Percentiles rank a stretch among this genome's conserved stretches.
Evolutionary conservation across 2,329 filamentous ascomycete species (phyloP).

Genomic region (Sodiomyces alkalinus): DNA sequence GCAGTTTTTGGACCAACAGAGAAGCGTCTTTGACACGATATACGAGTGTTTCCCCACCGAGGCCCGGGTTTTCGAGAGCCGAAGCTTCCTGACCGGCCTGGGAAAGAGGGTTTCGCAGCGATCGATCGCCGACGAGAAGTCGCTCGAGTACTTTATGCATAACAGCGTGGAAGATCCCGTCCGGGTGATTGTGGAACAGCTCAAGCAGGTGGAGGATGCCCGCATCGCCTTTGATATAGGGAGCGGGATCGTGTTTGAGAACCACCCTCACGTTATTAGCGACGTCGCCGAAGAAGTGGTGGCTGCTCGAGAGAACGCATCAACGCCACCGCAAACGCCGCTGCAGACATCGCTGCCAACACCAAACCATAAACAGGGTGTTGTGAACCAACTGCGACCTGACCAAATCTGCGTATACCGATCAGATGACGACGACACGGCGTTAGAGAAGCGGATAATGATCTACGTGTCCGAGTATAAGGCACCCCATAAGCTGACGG

Average conservation of each 20-base stretch:
- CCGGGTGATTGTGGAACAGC: slow-evolving; percentile 13
- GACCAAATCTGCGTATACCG: slow-evolving; percentile 18
- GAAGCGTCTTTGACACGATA: slow-evolving; percentile 9
- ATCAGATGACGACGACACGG: slow-evolving; percentile 8
- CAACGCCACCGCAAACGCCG: slow-evolving; percentile 4
- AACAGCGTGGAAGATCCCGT: slow-evolving; percentile 16
- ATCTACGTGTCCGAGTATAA: slow-evolving; percentile 28
- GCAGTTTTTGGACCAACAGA: slow-evolving; percentile 14
- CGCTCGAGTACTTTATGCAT: slow-evolving; percentile 15
- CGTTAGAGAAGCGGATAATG: slow-evolving; percentile 12
- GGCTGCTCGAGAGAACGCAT: slow-evolving; percentile 10
- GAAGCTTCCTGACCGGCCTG: slow-evolving; percentile 9
- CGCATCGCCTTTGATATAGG: slow-evolving; percentile 11
- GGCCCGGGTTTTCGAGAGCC: slow-evolving; percentile 12
- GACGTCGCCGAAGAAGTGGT: slow-evolving; percentile 14
- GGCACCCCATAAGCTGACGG: slow-evolving; percentile 28
- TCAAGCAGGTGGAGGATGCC: slow-evolving; percentile 10
- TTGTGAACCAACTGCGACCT: slow-evolving; percentile 12
- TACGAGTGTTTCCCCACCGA: slow-evolving; percentile 10
- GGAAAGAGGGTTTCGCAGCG: slow-evolving; percentile 9
- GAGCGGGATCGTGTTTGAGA: slow-evolving; percentile 17
- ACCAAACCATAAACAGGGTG: slow-evolving; percentile 6
- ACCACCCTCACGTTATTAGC: slow-evolving; percentile 13
- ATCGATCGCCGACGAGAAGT: slow-evolving; percentile 13
- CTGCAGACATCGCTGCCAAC: no score